A percentile compares a stretch with the other conserved stretches of the same genome.
These are phyloP conservation scores for Leucogyrophana mollusca DNA, from an alignment of 768 basidiomycete genomes.

Conservation along the genomic window DNA sequence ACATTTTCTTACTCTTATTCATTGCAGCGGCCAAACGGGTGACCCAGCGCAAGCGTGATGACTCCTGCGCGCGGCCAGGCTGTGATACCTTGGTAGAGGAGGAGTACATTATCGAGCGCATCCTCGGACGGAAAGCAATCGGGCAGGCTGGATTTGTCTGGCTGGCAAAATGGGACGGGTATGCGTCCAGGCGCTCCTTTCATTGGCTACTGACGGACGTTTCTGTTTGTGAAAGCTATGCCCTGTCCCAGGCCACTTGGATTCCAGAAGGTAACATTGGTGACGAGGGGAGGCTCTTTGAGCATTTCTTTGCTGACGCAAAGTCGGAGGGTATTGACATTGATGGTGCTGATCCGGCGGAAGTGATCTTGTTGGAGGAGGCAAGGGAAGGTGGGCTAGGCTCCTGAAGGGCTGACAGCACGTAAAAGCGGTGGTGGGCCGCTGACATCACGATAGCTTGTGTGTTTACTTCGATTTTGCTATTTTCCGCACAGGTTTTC, in stretches of 20 bases:
- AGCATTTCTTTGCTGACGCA: conserved; percentile 17
- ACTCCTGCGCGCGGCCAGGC: conserved; percentile 23
- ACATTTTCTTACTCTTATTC: not conserved
- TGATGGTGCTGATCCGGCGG: not conserved
- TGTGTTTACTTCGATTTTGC: too few species aligned
- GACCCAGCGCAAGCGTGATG: conserved; percentile 7
- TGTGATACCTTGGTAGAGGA: conserved; percentile 8
- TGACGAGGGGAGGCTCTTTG: conserved; percentile 12
- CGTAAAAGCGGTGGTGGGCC: too few species aligned
- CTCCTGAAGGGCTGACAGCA: not conserved
- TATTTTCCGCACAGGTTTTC: too few species aligned
- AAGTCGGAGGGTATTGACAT: conserved; percentile 17
- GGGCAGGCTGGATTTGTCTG: conserved; percentile 17
- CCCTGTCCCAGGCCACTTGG: conserved; percentile 27
- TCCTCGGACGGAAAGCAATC: conserved; percentile 23
- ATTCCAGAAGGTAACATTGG: conserved; percentile 28
- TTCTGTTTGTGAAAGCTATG: conserved; percentile 13
- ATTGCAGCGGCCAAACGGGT: conserved; percentile 14
- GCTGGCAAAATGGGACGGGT: conserved; percentile 36
- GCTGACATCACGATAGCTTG: too few species aligned
- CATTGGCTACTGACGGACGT: not conserved
- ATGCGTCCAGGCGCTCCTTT: too few species aligned
- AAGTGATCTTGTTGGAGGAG: conserved; percentile 20
- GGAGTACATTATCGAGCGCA: conserved; percentile 24
- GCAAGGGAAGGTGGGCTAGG: conserved; percentile 19